Evolutionary conservation across 495 filamentous ascomycete species (phyloP), one percentile per base, ranked within the genome.

Genomic region (Xylaria cubensis): DNA sequence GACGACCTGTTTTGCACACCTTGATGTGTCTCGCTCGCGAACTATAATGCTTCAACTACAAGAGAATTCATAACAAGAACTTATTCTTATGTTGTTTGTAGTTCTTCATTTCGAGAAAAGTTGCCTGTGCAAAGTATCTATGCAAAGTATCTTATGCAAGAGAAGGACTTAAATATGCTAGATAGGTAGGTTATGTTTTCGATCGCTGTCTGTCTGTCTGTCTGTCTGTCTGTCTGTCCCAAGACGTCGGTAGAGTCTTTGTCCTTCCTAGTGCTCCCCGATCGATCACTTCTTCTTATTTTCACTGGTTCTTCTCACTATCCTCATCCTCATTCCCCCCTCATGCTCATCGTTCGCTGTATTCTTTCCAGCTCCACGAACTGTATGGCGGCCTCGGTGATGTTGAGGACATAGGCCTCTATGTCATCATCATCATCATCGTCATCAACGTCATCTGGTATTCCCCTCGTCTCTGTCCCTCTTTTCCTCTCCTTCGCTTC

Each of bases 331-430:
- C 59, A 13, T 64, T 21, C 34, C 4, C n/a, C 34, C 26, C 32
- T 41, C 0, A 17, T 0, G 24, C 7, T 39, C n/a, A 17, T 17
- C 61, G 39, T 64, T 64, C 39, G 44, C 61, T 39, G 61, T 29
- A 17, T 19, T 12, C 21, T 39, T 42, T 42, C 36, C 12, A 26
- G 39, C 39, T 29, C 61, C 21, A 44, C 39, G 15, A 19, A 44
- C 5, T 44, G 39, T 24, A 4, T 21, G n/a, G 39, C 61, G 10
- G 15, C 21, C 12, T 44, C 61, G 0, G n/a, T 29, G 39, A 64
- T 44, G 12, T 44, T 19, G 61, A 44, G n/a, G n/a, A 64, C 61
- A 39, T 64, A 64, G n/a, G n/a, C 61, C 12, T 44, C 36, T 9
- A 44, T 29, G 26, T 64, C 36, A 10, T 1, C n/a, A 10, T 46